phyloP scores from a whole-genome alignment of 2,329 filamentous ascomycete species.

The Elsinoe necatrix region DNA sequence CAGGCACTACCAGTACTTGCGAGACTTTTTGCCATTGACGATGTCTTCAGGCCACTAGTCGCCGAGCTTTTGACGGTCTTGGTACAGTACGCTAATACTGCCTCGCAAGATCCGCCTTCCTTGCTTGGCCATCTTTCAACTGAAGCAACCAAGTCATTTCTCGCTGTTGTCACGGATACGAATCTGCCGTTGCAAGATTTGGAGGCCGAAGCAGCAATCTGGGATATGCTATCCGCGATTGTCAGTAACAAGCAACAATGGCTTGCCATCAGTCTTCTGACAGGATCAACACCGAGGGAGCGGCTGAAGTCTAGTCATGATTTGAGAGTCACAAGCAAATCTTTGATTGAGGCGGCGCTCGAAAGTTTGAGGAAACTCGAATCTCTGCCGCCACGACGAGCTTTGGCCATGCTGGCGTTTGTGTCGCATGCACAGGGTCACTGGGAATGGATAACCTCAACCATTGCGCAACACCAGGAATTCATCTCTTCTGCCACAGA shows the following conservation, averaged over 20 bases:
- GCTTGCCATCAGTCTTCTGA: constrained; percentile 89
- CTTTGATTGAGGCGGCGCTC: constrained; percentile 67
- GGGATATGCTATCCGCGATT: constrained; percentile 78
- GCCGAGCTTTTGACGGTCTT: constrained; percentile 64
- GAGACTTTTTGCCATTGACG: constrained; percentile 63
- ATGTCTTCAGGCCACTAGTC: constrained; percentile 56
- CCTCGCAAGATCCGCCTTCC: constrained; percentile 72
- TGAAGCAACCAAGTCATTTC: constrained; percentile 72
- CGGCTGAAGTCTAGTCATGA: constrained; percentile 52
- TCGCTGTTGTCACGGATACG: constrained; percentile 67
- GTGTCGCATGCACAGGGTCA: constrained; percentile 82
- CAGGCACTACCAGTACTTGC: constrained; percentile 69
- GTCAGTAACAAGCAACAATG: constrained; percentile 88
- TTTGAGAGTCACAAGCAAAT: constrained; percentile 45
- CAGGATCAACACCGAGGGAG: constrained; percentile 74
- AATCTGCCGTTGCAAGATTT: constrained; percentile 65
- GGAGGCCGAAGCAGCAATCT: constrained; percentile 59
- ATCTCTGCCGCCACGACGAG: constrained; percentile 54
- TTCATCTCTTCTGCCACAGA: constrained; percentile 66
- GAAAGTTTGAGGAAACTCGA: constrained; percentile 57
- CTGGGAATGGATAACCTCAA: constrained; percentile 89
- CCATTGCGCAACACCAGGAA: constrained; percentile 61
- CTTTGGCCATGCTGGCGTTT: constrained; percentile 74
- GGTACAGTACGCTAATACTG: constrained; percentile 57
- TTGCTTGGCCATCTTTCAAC: constrained; percentile 83